Percentiles rank a stretch among this genome's conserved stretches.
Evolutionary conservation across 139 green algal species (phyloP).

Genomic region (Chlamydomonas sp.): DNA sequence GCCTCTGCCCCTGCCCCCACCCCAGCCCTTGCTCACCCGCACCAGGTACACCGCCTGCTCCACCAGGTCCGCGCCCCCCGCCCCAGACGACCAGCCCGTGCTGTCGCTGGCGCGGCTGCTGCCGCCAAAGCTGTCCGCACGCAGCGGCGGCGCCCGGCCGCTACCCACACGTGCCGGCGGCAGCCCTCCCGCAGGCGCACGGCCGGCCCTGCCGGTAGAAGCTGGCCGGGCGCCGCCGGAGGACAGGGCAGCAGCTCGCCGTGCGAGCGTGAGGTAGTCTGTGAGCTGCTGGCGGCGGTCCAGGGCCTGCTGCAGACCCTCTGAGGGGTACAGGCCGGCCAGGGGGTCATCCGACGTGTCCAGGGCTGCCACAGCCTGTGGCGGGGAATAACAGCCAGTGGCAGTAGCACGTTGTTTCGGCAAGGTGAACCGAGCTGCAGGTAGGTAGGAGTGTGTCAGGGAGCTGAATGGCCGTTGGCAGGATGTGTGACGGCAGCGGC

Average conservation of each 20-base stretch:
- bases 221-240: neutral
- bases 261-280: neutral
- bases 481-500: no score
- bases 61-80: slow-evolving; percentile 4
- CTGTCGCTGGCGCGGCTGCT: neutral
- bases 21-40: neutral
- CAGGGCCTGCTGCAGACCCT: neutral
- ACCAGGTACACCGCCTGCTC: neutral
- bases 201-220: neutral
- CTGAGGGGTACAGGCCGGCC: slow-evolving; percentile 22
- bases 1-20: no score
- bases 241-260: neutral
- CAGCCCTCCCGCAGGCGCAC: neutral
- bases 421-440: no score
- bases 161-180: neutral
- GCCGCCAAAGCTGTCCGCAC: neutral
- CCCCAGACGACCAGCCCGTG: slow-evolving; percentile 3
- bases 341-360: neutral
- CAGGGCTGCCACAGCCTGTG: neutral
- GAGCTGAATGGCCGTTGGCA: no score
- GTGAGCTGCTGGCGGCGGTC: slow-evolving; percentile 10
- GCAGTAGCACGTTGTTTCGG: no score
- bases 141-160: neutral
- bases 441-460: no score
- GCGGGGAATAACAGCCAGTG: neutral